phyloP scores from a whole-genome alignment of 2,329 filamentous ascomycete species.

The Lasiodiplodia sp. region DNA sequence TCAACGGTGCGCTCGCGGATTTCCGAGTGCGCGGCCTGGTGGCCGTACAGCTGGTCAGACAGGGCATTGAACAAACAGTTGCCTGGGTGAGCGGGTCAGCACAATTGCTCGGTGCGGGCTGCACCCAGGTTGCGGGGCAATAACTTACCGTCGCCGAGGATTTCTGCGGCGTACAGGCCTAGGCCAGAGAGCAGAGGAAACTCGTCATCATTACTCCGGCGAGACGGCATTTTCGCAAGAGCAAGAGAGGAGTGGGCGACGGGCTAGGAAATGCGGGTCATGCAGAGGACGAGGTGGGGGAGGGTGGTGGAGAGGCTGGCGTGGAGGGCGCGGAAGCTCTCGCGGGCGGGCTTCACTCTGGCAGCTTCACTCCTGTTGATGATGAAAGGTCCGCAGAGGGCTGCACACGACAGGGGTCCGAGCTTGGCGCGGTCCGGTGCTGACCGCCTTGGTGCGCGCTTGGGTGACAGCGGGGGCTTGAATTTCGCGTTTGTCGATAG shows the following conservation, averaged over 20 bases:
- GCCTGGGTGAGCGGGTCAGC: slow-evolving; percentile 54
- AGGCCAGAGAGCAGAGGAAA: slow-evolving; percentile 64
- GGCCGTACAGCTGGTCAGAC: slow-evolving; percentile 71
- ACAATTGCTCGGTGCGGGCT: slow-evolving; percentile 26
- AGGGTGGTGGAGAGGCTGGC: slow-evolving; percentile 39
- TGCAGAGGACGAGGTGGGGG: slow-evolving; percentile 37
- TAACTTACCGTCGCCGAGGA: slow-evolving; percentile 67
- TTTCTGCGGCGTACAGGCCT: slow-evolving; percentile 66
- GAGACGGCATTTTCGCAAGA: slow-evolving; percentile 34
- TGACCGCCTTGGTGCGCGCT: slow-evolving; percentile 24
- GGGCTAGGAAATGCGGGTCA: slow-evolving; percentile 33
- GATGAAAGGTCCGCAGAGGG: slow-evolving; percentile 25
- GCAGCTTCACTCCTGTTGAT: slow-evolving; percentile 30
- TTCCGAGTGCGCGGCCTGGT: slow-evolving; percentile 63
- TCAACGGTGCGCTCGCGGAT: slow-evolving; percentile 67
- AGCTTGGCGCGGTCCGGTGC: slow-evolving; percentile 28
- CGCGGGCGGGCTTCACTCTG: slow-evolving; percentile 26
- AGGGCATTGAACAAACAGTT: slow-evolving; percentile 75
- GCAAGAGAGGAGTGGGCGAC: slow-evolving; percentile 27
- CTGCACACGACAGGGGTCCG: slow-evolving; percentile 27
- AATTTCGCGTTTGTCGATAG: slow-evolving; percentile 15
- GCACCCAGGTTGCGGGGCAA: slow-evolving; percentile 18
- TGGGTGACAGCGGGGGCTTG: slow-evolving; percentile 1
- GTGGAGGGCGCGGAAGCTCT: slow-evolving; percentile 34
- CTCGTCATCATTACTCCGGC: slow-evolving; percentile 47